Evolutionary conservation across 1,284 basidiomycete species (phyloP).

Genomic region (Violaceomyces palustris): DNA sequence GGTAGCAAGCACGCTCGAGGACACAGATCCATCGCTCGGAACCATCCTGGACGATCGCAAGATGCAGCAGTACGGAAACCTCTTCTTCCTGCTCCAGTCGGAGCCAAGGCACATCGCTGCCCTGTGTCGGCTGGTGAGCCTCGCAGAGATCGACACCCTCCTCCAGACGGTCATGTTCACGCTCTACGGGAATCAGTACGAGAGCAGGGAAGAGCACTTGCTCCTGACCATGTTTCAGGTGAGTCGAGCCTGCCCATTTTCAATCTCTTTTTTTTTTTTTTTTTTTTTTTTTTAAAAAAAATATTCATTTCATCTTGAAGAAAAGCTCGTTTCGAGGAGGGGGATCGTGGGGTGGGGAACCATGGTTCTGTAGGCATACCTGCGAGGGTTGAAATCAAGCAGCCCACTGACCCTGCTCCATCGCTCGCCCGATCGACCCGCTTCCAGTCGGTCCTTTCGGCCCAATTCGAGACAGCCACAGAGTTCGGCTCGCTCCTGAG

Average conservation of each 20-base stretch:
- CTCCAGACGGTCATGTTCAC: slow-evolving; percentile 99
- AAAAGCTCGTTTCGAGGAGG: too few relatives aligned
- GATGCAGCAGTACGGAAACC: slow-evolving; percentile 89
- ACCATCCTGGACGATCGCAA: slow-evolving; percentile 76
- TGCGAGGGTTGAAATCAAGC: too few relatives aligned
- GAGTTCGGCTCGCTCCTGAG: slow-evolving; percentile 95
- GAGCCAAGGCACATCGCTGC: slow-evolving; percentile 95
- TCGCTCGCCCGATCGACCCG: too few relatives aligned
- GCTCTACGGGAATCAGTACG: slow-evolving; percentile 98
- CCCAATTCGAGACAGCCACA: slow-evolving; percentile 95
- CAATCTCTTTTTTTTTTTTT: not conserved
- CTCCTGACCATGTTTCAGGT: slow-evolving; percentile 93
- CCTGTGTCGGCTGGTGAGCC: slow-evolving; percentile 90
- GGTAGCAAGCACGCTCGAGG: slow-evolving; percentile 64
- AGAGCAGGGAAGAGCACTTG: slow-evolving; percentile 94
- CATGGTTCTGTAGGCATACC: too few relatives aligned
- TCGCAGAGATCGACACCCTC: slow-evolving; percentile 95
- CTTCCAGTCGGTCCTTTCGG: slow-evolving; percentile 91
- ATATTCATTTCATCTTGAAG: too few relatives aligned
- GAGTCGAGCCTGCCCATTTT: too few relatives aligned
- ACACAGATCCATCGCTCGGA: slow-evolving; percentile 66
- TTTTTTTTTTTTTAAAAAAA: too few relatives aligned
- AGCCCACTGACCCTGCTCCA: too few relatives aligned
- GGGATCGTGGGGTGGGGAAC: too few relatives aligned
- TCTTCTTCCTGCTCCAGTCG: slow-evolving; percentile 96